phyloP scores from a whole-genome alignment of 768 basidiomycete genomes.

The Ephemerocybe angulata region DNA sequence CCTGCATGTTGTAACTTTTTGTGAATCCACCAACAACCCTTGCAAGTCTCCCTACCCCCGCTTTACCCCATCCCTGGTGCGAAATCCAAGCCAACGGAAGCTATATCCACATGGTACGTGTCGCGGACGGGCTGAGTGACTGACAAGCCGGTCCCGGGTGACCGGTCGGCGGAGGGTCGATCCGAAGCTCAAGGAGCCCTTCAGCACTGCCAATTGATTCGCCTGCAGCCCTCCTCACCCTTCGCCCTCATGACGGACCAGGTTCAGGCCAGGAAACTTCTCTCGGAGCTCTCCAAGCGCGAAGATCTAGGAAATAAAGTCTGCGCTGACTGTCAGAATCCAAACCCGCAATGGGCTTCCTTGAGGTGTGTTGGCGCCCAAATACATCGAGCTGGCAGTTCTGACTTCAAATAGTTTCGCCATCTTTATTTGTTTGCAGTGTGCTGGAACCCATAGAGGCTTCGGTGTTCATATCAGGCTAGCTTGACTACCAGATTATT shows the following conservation, averaged over 20 bases:
- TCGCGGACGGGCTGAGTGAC: too few species aligned
- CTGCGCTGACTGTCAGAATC: conserved; percentile 81
- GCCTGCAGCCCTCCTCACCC: background rate
- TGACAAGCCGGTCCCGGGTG: too few species aligned
- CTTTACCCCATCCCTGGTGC: too few species aligned
- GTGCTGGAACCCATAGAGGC: conserved; percentile 78
- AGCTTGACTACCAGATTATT: conserved; percentile 19
- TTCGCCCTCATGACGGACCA: conserved; percentile 57
- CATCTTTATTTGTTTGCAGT: conserved; percentile 89
- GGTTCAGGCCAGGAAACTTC: conserved; percentile 59
- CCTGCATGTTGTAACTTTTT: too few species aligned
- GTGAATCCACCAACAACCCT: too few species aligned
- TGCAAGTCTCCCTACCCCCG: too few species aligned
- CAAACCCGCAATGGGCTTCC: conserved; percentile 96
- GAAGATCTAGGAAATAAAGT: conserved; percentile 71
- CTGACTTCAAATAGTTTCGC: conserved; percentile 53
- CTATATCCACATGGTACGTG: too few species aligned
- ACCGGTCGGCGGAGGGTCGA: too few species aligned
- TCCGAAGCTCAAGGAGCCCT: too few species aligned
- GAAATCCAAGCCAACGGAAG: too few species aligned
- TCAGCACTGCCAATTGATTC: background rate
- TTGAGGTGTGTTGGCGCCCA: conserved; percentile 47
- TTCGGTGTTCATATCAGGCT: conserved; percentile 93
- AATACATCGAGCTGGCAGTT: conserved; percentile 10
- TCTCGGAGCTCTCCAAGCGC: conserved; percentile 71